Conservation (phyloP, 2,329 filamentous ascomycete species). For the Phyllosticta capitalensis region DNA sequence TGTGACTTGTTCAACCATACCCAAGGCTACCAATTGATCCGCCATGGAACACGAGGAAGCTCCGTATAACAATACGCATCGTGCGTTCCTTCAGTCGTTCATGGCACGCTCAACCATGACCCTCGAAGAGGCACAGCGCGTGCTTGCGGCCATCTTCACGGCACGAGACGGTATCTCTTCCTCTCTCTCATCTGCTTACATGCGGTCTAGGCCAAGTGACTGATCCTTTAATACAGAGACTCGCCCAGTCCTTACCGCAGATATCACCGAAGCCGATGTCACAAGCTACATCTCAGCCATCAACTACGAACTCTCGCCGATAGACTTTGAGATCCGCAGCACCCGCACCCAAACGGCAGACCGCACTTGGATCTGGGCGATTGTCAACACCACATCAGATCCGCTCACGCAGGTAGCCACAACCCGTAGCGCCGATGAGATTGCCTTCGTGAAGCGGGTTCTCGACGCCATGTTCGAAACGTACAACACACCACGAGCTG, state of each 20-base stretch:
- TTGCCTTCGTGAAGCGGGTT: slow-evolving; percentile 78
- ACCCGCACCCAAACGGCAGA: slow-evolving; percentile 55
- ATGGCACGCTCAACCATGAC: slow-evolving; percentile 71
- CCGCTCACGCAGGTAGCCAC: slow-evolving; percentile 80
- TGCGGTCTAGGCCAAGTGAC: not conserved
- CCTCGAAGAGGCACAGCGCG: slow-evolving; percentile 58
- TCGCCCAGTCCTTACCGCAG: slow-evolving; percentile 42
- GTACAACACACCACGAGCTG: slow-evolving; percentile 68
- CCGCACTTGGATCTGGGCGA: slow-evolving; percentile 61
- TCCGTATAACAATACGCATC: slow-evolving; percentile 56
- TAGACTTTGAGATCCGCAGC: slow-evolving; percentile 81
- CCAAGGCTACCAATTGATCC: not conserved
- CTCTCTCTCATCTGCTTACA: not conserved
- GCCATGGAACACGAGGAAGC: slow-evolving; percentile 1
- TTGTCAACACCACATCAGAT: slow-evolving; percentile 85
- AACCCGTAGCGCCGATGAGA: slow-evolving; percentile 68
- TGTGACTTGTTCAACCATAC: not conserved
- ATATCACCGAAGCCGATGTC: slow-evolving; percentile 61
- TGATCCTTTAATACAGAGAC: not conserved
- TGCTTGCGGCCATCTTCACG: slow-evolving; percentile 68
- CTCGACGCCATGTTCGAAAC: slow-evolving; percentile 88
- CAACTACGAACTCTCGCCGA: slow-evolving; percentile 62
- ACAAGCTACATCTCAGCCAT: slow-evolving; percentile 58
- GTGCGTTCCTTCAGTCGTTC: slow-evolving; percentile 85
- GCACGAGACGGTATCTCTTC: slow-evolving; percentile 36